Evolutionary conservation across 2,329 filamentous ascomycete genomes (phyloP).

Genomic region (Parastagonospora avenae): DNA sequence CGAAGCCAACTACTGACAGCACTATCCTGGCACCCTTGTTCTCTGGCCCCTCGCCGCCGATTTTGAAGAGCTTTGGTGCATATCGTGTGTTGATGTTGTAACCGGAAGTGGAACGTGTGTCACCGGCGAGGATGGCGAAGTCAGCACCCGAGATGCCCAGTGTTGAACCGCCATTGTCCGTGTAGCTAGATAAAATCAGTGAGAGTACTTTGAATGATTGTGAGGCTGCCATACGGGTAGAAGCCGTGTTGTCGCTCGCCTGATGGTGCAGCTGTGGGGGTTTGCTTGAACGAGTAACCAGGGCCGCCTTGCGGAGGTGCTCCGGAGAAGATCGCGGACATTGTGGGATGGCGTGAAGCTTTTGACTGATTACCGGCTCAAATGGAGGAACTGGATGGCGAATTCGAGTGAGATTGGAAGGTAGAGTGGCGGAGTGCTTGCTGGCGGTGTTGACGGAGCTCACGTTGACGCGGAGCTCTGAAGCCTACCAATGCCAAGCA

Average conservation of each 20-base stretch:
- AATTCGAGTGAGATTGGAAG: slow-evolving; percentile 15
- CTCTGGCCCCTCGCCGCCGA: slow-evolving; percentile 86
- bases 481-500: slow-evolving; percentile 8
- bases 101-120: slow-evolving; percentile 92
- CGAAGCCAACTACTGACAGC: slow-evolving; percentile 92
- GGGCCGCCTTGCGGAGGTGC: slow-evolving; percentile 58
- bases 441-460: slow-evolving; percentile 32
- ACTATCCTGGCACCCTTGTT: slow-evolving; percentile 86
- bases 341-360: slow-evolving; percentile 33
- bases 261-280: slow-evolving; percentile 53
- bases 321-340: slow-evolving; percentile 61
- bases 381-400: slow-evolving; percentile 9
- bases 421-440: slow-evolving; percentile 19
- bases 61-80: slow-evolving; percentile 95
- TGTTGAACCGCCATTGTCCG: slow-evolving; percentile 96
- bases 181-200: slow-evolving; percentile 68
- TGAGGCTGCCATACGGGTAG: slow-evolving; percentile 73
- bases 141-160: slow-evolving; percentile 91
- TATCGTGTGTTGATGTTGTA: slow-evolving; percentile 98
- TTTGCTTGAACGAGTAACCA: slow-evolving; percentile 65
- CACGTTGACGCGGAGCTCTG: slow-evolving; percentile 30
- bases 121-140: slow-evolving; percentile 96
- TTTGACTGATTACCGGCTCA: background rate
- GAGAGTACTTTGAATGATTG: slow-evolving; percentile 1
- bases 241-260: slow-evolving; percentile 76